phyloP scores from a whole-genome alignment of 2,329 filamentous ascomycete species.

The Septoria linicola region DNA sequence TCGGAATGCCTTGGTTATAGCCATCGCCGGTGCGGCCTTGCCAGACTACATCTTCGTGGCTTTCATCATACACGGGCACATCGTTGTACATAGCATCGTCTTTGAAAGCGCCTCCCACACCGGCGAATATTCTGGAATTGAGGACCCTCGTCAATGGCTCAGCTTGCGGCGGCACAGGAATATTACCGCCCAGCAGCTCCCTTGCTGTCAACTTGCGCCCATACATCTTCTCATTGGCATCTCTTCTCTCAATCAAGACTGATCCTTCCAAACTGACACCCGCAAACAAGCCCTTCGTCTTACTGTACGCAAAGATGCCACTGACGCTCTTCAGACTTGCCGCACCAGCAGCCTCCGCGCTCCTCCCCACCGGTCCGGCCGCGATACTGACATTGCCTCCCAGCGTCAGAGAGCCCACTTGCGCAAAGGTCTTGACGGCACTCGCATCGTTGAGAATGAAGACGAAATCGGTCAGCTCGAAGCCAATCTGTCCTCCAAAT shows the following conservation, averaged over 20 bases:
- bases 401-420: conserved; percentile 84
- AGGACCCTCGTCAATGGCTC: conserved; percentile 81
- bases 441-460: conserved; percentile 93
- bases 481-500: conserved; percentile 82
- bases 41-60: conserved; percentile 81
- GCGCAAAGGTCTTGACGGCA: conserved; percentile 91
- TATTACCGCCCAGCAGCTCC: conserved; percentile 75
- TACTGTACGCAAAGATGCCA: conserved; percentile 94
- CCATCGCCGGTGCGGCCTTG: conserved; percentile 70
- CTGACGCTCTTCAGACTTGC: conserved; percentile 86
- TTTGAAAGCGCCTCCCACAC: conserved; percentile 51
- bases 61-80: conserved; percentile 80
- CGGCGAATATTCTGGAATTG: conserved; percentile 80
- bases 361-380: conserved; percentile 87
- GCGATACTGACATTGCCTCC: conserved; percentile 96
- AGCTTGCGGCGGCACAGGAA: conserved; percentile 76
- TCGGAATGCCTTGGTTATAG: conserved; percentile 64
- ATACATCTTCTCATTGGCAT: conserved; percentile 97
- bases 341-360: conserved; percentile 92
- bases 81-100: conserved; percentile 82
- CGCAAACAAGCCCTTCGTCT: conserved; percentile 95
- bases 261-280: conserved; percentile 93
- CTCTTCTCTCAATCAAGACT: conserved; percentile 87
- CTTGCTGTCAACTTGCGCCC: conserved; percentile 75
- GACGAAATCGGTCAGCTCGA: conserved; percentile 90